Percentiles rank a stretch among this genome's conserved stretches.
These are phyloP conservation scores for Fremontodendron californicum DNA, from an alignment of 345 rosid genomes.

Conservation along the genomic window DNA sequence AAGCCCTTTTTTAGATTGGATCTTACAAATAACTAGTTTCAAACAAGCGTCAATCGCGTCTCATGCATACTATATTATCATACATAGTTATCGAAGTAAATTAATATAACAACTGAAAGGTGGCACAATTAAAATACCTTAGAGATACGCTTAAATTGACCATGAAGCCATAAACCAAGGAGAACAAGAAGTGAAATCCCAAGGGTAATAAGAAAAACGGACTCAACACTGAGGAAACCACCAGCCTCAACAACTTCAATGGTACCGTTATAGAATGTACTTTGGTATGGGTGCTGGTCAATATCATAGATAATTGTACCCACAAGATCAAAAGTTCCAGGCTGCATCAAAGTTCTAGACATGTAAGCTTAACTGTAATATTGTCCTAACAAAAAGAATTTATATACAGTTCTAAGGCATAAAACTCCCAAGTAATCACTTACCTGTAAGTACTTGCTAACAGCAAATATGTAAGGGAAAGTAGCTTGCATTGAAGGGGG, in stretches of 20 bases:
- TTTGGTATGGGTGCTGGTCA: conserved; percentile 71
- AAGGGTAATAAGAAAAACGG: conserved; percentile 77
- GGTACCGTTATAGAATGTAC: conserved; percentile 75
- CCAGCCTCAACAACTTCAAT: conserved; percentile 88
- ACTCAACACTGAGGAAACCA: conserved; percentile 71
- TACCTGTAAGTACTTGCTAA: conserved; percentile 90
- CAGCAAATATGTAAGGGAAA: conserved; percentile 73
- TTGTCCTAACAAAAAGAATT: neutral
- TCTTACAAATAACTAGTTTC: neutral
- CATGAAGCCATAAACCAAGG: conserved; percentile 62
- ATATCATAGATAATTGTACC: conserved; percentile 74
- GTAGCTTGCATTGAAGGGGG: conserved; percentile 74
- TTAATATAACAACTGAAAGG: neutral
- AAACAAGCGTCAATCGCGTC: neutral
- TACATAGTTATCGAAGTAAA: neutral
- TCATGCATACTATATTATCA: neutral
- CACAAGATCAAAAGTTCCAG: conserved; percentile 88
- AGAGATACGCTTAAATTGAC: conserved; percentile 61
- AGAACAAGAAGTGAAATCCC: conserved; percentile 58
- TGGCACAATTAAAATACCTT: conserved; percentile 44
- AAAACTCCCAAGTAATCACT: neutral
- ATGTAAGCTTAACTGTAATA: neutral
- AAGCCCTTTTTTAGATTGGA: neutral
- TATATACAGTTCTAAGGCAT: neutral
- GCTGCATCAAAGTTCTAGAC: conserved; percentile 34